These are phyloP conservation scores for Metarhizium sp. DNA, from an alignment of 2,329 filamentous ascomycete genomes.

Conservation along the genomic window DNA sequence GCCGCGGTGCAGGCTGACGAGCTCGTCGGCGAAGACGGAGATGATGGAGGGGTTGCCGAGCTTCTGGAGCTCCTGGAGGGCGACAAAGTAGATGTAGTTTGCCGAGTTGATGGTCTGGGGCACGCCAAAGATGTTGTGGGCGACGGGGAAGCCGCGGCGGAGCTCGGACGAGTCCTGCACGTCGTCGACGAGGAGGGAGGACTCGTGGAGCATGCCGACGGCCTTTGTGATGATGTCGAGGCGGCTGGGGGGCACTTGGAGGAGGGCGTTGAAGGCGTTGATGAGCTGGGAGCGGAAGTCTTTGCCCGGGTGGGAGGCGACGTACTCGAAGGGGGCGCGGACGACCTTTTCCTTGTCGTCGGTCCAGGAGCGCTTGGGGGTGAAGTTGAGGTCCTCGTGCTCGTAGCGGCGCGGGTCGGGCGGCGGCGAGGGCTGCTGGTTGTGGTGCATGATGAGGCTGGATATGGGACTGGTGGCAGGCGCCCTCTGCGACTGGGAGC, in stretches of 20 bases:
- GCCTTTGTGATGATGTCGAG: conserved; percentile 69
- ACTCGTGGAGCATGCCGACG: conserved; percentile 78
- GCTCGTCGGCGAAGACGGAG: conserved; percentile 69
- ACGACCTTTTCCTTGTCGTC: conserved; percentile 69
- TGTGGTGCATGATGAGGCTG: conserved; percentile 20
- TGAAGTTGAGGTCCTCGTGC: conserved; percentile 45
- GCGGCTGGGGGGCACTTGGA: conserved; percentile 61
- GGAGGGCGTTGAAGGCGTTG: conserved; percentile 70
- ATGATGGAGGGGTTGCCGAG: conserved; percentile 60
- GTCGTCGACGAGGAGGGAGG: conserved; percentile 76
- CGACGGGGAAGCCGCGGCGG: conserved; percentile 70
- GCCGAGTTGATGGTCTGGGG: conserved; percentile 86
- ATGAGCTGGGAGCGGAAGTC: conserved; percentile 76
- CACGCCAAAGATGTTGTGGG: conserved; percentile 75
- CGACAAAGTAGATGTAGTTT: conserved; percentile 82
- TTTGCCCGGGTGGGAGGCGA: conserved; percentile 71
- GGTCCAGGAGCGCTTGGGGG: conserved; percentile 50
- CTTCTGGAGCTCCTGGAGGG: conserved; percentile 63
- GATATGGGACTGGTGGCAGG: background rate
- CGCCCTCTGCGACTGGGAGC: background rate
- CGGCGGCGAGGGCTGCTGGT: conserved; percentile 23
- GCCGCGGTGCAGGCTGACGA: conserved; percentile 75
- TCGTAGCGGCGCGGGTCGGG: conserved; percentile 44
- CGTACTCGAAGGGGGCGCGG: conserved; percentile 71
- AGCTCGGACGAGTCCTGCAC: conserved; percentile 75